These are phyloP conservation scores for Calycina herbarum DNA, from an alignment of 2,329 filamentous ascomycete genomes.

Conservation along the genomic window DNA sequence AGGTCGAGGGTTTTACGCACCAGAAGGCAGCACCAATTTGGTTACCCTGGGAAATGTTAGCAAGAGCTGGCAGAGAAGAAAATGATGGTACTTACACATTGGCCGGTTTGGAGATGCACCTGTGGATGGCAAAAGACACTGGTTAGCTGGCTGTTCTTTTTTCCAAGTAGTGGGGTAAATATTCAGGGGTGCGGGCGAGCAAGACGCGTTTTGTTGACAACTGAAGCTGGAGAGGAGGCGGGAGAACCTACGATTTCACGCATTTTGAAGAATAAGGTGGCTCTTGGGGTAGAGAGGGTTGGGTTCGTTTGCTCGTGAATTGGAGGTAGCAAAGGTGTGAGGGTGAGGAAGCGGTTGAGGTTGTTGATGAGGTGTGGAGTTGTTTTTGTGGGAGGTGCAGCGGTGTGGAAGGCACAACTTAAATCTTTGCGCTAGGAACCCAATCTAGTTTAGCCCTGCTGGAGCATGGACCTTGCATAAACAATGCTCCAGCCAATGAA, in stretches of 20 bases:
- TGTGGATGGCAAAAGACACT: constrained; percentile 51
- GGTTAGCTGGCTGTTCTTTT: constrained; percentile 55
- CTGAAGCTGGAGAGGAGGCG: constrained; percentile 13
- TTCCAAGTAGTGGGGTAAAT: constrained; percentile 38
- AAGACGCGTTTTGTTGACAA: constrained; percentile 42
- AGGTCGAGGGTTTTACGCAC: constrained; percentile 49
- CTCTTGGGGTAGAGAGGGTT: constrained; percentile 19
- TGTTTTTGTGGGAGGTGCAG: constrained; percentile 25
- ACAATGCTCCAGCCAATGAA: constrained; percentile 16
- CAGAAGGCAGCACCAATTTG: constrained; percentile 99
- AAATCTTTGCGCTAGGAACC: constrained; percentile 14
- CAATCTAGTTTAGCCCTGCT: constrained; percentile 8
- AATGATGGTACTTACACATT: constrained; percentile 74
- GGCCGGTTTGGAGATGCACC: constrained; percentile 99
- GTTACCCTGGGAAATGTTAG: constrained; percentile 73
- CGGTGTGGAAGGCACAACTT: constrained; percentile 17
- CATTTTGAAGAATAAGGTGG: constrained; percentile 54
- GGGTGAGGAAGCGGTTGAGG: constrained; percentile 14
- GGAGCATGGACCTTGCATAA: constrained; percentile 20
- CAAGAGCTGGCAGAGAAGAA: constrained; percentile 13
- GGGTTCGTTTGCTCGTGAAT: constrained; percentile 9
- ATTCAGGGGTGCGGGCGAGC: constrained; percentile 38
- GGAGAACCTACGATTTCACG: constrained; percentile 68
- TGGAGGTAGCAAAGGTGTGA: constrained; percentile 12
- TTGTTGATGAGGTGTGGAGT: constrained; percentile 26